A percentile compares a stretch with the other conserved stretches of the same genome.
These are phyloP conservation scores for Casuarina cunninghamiana DNA, from an alignment of 306 rosid species.

Conservation along the genomic window DNA sequence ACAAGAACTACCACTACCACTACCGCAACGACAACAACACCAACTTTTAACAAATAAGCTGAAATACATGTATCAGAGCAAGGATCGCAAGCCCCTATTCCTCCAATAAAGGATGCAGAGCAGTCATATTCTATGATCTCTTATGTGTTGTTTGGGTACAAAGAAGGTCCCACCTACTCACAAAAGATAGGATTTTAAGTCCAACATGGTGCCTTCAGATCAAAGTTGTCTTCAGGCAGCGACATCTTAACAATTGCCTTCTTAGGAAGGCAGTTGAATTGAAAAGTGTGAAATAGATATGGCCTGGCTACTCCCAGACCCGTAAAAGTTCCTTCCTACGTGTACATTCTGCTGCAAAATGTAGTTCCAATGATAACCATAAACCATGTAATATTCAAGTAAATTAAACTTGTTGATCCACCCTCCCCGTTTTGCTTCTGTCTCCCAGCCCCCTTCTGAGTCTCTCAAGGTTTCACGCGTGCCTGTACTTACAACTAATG, in stretches of 20 bases:
- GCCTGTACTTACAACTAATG: background rate
- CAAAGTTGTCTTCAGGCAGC: background rate
- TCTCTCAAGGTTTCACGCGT: background rate
- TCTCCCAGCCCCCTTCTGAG: background rate
- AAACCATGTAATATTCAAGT: background rate
- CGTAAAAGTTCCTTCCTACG: background rate
- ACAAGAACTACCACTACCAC: background rate
- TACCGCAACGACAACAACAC: background rate
- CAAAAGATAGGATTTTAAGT: background rate
- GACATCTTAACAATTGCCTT: background rate
- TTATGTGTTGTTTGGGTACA: background rate
- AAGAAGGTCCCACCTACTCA: background rate
- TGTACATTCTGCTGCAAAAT: background rate
- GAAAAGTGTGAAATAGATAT: background rate
- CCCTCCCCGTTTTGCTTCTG: background rate
- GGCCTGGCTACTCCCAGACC: background rate
- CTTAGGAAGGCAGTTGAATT: background rate
- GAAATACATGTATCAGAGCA: background rate
- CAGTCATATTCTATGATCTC: background rate
- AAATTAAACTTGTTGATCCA: background rate
- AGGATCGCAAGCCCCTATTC: background rate
- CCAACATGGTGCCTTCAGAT: background rate
- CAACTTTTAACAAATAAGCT: background rate
- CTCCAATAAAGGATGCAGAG: background rate
- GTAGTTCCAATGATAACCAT: background rate